Percentiles rank a stretch among this genome's conserved stretches.
Conservation (phyloP, 345 rosid species). For the Sonneratia caseolaris region DNA sequence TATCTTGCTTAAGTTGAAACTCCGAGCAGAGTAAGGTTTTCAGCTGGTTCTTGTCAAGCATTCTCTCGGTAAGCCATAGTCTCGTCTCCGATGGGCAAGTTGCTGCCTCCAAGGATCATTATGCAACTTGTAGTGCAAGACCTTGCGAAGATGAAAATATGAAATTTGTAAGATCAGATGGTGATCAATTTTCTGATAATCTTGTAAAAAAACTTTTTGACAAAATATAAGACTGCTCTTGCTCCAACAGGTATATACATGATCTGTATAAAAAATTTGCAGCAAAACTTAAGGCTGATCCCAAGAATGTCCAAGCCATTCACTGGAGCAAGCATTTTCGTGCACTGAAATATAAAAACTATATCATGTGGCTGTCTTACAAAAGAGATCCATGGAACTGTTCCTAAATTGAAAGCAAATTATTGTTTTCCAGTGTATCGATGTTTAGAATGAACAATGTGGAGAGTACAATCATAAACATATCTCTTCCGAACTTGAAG, state of each 20-base stretch:
- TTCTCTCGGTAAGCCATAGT: slow-evolving; percentile 62
- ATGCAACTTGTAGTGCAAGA: slow-evolving; percentile 74
- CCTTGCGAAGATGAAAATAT: slow-evolving; percentile 16
- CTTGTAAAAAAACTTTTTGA: too few relatives aligned
- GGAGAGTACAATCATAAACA: background rate
- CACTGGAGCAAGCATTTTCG: too few relatives aligned
- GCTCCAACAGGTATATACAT: background rate
- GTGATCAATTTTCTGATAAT: too few relatives aligned
- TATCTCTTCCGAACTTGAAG: background rate
- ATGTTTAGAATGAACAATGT: background rate
- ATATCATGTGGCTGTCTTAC: too few relatives aligned
- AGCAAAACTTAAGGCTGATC: too few relatives aligned
- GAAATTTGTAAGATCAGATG: background rate
- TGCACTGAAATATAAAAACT: too few relatives aligned
- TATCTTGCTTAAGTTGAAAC: background rate
- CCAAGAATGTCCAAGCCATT: too few relatives aligned
- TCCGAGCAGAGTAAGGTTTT: background rate
- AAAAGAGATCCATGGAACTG: too few relatives aligned
- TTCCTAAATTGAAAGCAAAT: too few relatives aligned
- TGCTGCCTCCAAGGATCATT: slow-evolving; percentile 80
- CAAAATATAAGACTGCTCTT: background rate
- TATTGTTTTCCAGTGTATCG: background rate
- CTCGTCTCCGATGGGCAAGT: slow-evolving; percentile 29
- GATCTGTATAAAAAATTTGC: too few relatives aligned
- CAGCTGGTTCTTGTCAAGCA: slow-evolving; percentile 36